phyloP scores from a whole-genome alignment of 2,329 filamentous ascomycete genomes.

The Fusarium subtropicale region DNA sequence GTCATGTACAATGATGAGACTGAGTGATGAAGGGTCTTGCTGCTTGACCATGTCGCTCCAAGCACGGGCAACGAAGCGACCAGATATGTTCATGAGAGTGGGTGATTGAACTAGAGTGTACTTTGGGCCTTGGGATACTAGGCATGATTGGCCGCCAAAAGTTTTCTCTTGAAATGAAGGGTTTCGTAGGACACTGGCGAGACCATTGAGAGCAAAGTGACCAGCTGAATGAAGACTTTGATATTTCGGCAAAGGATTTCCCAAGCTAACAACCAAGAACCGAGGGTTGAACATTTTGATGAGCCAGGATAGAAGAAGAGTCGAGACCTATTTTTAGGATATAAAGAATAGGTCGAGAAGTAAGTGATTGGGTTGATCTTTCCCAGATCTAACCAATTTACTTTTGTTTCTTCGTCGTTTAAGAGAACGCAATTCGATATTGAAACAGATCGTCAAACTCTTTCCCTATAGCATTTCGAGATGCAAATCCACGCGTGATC shows the following conservation, averaged over 20 bases:
- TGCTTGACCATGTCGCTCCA: slow-evolving; percentile 68
- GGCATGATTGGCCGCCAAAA: slow-evolving; percentile 65
- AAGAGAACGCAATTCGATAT: slow-evolving; percentile 22
- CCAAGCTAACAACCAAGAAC: slow-evolving; percentile 86
- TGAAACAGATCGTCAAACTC: slow-evolving; percentile 17
- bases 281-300: slow-evolving; percentile 56
- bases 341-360: not conserved
- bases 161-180: slow-evolving; percentile 61
- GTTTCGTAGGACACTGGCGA: slow-evolving; percentile 61
- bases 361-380: not conserved
- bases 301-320: not conserved
- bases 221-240: slow-evolving; percentile 89
- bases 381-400: not conserved
- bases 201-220: slow-evolving; percentile 76
- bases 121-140: slow-evolving; percentile 61
- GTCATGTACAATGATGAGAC: slow-evolving; percentile 85
- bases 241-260: slow-evolving; percentile 81
- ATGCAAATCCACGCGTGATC: slow-evolving; percentile 40
- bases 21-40: slow-evolving; percentile 51
- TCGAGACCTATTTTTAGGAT: not conserved
- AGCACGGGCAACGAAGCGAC: slow-evolving; percentile 73
- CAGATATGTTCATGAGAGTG: slow-evolving; percentile 86
- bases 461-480: not conserved
- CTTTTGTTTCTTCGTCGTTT: not conserved
- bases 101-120: slow-evolving; percentile 80